Conservation (phyloP, 495 filamentous ascomycete species). For the Neurospora discreta region DNA sequence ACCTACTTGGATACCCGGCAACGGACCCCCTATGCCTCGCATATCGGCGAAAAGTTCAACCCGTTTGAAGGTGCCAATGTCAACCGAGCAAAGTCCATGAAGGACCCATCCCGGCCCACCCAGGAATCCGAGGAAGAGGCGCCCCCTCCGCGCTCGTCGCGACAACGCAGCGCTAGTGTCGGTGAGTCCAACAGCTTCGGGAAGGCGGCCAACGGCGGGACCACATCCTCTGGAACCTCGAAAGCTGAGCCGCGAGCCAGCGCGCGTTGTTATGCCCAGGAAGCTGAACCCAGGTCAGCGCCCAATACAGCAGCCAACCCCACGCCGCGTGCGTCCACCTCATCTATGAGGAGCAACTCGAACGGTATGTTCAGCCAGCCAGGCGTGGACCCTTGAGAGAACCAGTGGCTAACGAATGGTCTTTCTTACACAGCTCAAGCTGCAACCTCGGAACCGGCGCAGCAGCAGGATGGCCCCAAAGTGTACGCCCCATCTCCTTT, state of each 20-base stretch:
- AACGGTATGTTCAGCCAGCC: slow-evolving; percentile 12
- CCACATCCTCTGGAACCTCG: background rate
- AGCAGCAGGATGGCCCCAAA: slow-evolving; percentile 8
- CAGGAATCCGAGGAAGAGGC: slow-evolving; percentile 4
- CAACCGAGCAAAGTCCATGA: slow-evolving; percentile 30
- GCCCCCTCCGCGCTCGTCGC: slow-evolving; percentile 7
- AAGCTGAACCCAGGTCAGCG: slow-evolving; percentile 14
- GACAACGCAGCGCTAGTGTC: slow-evolving; percentile 22
- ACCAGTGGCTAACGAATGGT: background rate
- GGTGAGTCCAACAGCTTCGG: slow-evolving; percentile 14
- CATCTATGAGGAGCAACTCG: slow-evolving; percentile 10
- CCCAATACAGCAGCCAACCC: slow-evolving; percentile 14
- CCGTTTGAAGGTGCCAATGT: slow-evolving; percentile 32
- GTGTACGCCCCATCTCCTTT: slow-evolving; percentile 19
- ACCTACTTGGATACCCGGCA: slow-evolving; percentile 37
- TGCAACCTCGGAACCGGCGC: slow-evolving; percentile 2
- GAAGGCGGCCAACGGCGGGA: slow-evolving; percentile 8
- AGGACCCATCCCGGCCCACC: slow-evolving; percentile 9
- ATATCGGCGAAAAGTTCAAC: slow-evolving; percentile 59
- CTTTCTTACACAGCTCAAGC: background rate
- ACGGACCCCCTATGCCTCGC: slow-evolving; percentile 58
- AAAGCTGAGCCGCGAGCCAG: background rate
- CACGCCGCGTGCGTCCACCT: slow-evolving; percentile 1
- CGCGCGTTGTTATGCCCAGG: background rate
- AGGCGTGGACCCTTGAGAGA: background rate